Conservation (phyloP, 345 rosid genomes). For the Theobroma cacao region DNA sequence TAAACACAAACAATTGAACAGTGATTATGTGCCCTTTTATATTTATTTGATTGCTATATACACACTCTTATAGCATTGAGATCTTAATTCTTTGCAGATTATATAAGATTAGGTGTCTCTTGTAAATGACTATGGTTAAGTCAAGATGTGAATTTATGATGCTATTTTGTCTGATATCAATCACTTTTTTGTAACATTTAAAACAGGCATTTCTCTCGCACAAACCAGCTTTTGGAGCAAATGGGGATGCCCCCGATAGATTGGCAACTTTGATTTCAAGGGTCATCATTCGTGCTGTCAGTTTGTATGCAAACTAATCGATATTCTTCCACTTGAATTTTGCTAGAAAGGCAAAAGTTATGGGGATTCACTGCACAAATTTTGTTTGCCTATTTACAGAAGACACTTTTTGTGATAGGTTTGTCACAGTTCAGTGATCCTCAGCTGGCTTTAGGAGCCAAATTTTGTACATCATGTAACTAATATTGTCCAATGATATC, state of each 20-base stretch:
- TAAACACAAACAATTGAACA: neutral
- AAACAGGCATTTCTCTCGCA: slow-evolving; percentile 83
- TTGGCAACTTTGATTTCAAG: slow-evolving; percentile 69
- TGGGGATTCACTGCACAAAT: neutral
- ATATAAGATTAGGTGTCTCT: neutral
- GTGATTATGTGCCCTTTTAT: neutral
- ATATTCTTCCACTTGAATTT: neutral
- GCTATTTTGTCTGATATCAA: neutral
- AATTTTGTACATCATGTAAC: neutral
- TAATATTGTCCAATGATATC: neutral
- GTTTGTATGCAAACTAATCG: neutral
- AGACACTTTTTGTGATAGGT: neutral
- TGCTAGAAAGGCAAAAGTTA: neutral
- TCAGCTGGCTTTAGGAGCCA: neutral
- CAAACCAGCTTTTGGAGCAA: slow-evolving; percentile 75
- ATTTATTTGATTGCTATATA: neutral
- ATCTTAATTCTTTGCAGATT: neutral
- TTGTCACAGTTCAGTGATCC: neutral
- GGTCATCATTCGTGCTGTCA: neutral
- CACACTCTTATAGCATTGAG: neutral
- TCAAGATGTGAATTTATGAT: neutral
- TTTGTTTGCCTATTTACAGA: neutral
- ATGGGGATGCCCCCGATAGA: slow-evolving; percentile 64
- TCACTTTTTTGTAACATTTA: neutral
- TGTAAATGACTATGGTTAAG: neutral